Base-by-base conservation (phyloP, 805 yeast species). In the Candida palmyrensis region DNA sequence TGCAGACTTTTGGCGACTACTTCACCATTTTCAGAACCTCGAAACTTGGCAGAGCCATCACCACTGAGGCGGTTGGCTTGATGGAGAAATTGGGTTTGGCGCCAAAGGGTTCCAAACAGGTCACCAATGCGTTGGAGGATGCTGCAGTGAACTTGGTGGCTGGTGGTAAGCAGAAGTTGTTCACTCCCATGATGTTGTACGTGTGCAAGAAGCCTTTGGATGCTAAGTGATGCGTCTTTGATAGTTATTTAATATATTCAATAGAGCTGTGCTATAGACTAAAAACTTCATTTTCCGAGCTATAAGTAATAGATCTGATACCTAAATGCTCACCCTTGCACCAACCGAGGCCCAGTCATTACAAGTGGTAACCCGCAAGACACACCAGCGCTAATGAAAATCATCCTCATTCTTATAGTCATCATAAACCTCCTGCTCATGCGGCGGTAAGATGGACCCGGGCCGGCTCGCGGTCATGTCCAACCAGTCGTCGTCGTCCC, bases 111-210 rank as follows among this genome's bases (percentile, higher is more conserved):
- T 84, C 69, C 29, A 74, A 73, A 55, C 79, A 86, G 68, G 97
- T 92, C 44, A 87, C 97, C 26, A 73, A 64, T 41, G 97, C 97
- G 19, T 75, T 92, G 46, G 98, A 92, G 68, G 92, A 89, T 57
- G 98, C 98, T 41, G 97, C 97, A 36, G 80, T 90, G 40, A 89
- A 88, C 60, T 75, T 92, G 53, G 96, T 89, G 37, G 84, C 79
- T 37, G 98, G 98, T 62, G 98, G 96, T 59, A 73, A 73, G 62
- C 73, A 82, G 60, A 80, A 83, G 51, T 71, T 92, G 45, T 92
- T 92, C 69, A 90, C 97, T 25, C 98, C 98, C 52, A 92, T 92
- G 98, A 84, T 87, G 92, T 73, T 92, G 57, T 90, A 79, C 57
- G 77, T 92, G 45, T 88, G 76, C 48, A 82, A 76, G 68, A 90